Conservation (phyloP, 1,284 basidiomycete species). For the Salmacisia buchloeana region DNA sequence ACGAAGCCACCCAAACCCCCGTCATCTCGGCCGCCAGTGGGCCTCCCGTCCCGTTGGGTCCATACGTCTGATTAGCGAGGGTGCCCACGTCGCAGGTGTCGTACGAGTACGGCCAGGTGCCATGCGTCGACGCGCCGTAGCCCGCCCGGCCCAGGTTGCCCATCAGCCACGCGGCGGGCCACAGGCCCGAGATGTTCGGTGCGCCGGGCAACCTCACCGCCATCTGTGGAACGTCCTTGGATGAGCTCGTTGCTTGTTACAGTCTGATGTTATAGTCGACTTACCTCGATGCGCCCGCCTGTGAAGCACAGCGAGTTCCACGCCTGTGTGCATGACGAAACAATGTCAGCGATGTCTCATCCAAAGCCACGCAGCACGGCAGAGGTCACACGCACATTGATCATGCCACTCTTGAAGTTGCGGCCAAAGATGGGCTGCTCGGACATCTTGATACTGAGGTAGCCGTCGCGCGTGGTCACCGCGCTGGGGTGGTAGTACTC, state of each 20-base stretch:
- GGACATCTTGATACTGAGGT: slow-evolving; percentile 65
- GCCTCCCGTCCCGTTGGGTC: slow-evolving; percentile 19
- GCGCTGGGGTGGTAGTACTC: slow-evolving; percentile 68
- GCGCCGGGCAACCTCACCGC: slow-evolving; percentile 75
- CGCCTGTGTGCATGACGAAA: slow-evolving; percentile 49
- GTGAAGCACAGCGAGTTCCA: slow-evolving; percentile 95
- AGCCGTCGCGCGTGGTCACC: slow-evolving; percentile 70
- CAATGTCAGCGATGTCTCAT: slow-evolving; percentile 58
- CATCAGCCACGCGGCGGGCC: slow-evolving; percentile 56
- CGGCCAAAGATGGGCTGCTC: slow-evolving; percentile 59
- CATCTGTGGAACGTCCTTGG: slow-evolving; percentile 46
- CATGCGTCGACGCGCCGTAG: slow-evolving; percentile 57
- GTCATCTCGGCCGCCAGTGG: slow-evolving; percentile 39
- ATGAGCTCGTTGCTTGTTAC: not conserved
- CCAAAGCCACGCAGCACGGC: slow-evolving; percentile 48
- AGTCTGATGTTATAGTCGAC: slow-evolving; percentile 2
- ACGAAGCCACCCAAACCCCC: slow-evolving; percentile 33
- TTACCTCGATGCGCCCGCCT: slow-evolving; percentile 74
- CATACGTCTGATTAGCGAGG: slow-evolving; percentile 58
- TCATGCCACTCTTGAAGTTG: slow-evolving; percentile 61
- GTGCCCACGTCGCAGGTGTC: slow-evolving; percentile 75
- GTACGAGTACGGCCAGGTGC: slow-evolving; percentile 65
- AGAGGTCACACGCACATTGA: slow-evolving; percentile 66
- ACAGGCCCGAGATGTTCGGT: slow-evolving; percentile 59
- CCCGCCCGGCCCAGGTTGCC: slow-evolving; percentile 58